Percentiles rank a stretch among this genome's conserved stretches.
Evolutionary conservation across 306 rosid species (phyloP).

Genomic region (Cotoneaster glaucophyllus): DNA sequence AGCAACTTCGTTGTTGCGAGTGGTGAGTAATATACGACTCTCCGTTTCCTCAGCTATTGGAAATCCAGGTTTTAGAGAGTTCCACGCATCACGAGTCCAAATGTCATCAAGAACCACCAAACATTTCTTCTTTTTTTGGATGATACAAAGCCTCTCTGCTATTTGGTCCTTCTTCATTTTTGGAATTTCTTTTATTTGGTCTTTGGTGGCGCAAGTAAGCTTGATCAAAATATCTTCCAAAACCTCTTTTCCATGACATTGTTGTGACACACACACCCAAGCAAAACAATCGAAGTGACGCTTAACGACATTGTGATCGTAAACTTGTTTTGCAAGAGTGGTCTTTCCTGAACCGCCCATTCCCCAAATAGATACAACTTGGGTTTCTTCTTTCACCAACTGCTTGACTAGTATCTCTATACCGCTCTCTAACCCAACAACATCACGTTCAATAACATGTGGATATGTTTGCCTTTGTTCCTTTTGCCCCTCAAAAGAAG

Average conservation of each 20-base stretch:
- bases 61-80: too few species aligned
- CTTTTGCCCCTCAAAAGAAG: not conserved
- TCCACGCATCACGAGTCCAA: too few species aligned
- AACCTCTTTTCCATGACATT: not conserved
- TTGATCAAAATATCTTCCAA: not conserved
- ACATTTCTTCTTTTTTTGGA: too few species aligned
- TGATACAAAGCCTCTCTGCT: too few species aligned
- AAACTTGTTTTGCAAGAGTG: constrained; percentile 15
- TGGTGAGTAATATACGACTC: too few species aligned
- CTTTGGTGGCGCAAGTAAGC: constrained; percentile 14
- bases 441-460: not conserved
- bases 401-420: not conserved
- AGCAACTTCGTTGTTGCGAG: not conserved
- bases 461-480: constrained; percentile 20
- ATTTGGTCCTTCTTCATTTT: too few species aligned
- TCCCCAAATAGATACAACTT: constrained; percentile 2
- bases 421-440: not conserved
- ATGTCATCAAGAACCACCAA: too few species aligned
- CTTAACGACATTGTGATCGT: not conserved
- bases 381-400: not conserved
- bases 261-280: constrained; percentile 13
- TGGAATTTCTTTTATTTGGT: not conserved
- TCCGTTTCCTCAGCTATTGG: too few species aligned
- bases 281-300: not conserved
- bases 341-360: constrained; percentile 9